Percentiles rank a stretch among this genome's conserved stretches.
phyloP scores from a whole-genome alignment of 805 yeast genomes.

The Metschnikowia lochheadii region DNA sequence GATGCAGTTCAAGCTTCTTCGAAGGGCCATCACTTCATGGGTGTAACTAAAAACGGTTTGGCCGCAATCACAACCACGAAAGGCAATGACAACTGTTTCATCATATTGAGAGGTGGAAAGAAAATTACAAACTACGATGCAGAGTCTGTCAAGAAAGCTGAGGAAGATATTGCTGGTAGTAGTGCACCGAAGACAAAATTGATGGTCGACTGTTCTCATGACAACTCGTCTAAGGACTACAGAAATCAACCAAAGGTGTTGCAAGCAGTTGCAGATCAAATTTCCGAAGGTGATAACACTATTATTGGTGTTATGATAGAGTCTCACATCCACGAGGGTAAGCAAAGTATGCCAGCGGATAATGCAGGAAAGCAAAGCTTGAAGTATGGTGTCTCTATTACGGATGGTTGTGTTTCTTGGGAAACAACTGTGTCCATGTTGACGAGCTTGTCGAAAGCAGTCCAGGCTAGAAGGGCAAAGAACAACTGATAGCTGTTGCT shows the following conservation, averaged over 20 bases:
- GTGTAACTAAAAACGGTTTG: slow-evolving; percentile 93
- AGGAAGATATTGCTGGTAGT: slow-evolving; percentile 43
- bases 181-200: slow-evolving; percentile 56
- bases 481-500: neutral
- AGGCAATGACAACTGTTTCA: slow-evolving; percentile 87
- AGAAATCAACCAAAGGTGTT: slow-evolving; percentile 92
- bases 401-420: slow-evolving; percentile 97
- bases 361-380: slow-evolving; percentile 67
- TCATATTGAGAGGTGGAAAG: slow-evolving; percentile 94
- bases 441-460: slow-evolving; percentile 70
- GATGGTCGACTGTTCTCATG: slow-evolving; percentile 96
- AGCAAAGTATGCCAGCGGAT: slow-evolving; percentile 68
- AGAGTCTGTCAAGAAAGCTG: slow-evolving; percentile 57
- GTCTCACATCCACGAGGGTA: slow-evolving; percentile 85
- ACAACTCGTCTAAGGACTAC: slow-evolving; percentile 88
- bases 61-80: slow-evolving; percentile 95
- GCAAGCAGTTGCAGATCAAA: slow-evolving; percentile 69
- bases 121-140: slow-evolving; percentile 87
- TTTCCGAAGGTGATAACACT: slow-evolving; percentile 64
- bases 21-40: slow-evolving; percentile 89
- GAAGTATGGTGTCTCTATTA: slow-evolving; percentile 89
- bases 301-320: slow-evolving; percentile 97
- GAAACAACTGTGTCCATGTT: slow-evolving; percentile 75
- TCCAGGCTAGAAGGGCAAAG: slow-evolving; percentile 51
- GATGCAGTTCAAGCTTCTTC: slow-evolving; percentile 93